Base-by-base conservation (phyloP, 495 filamentous ascomycete species). In the Penicillium steckii region DNA sequence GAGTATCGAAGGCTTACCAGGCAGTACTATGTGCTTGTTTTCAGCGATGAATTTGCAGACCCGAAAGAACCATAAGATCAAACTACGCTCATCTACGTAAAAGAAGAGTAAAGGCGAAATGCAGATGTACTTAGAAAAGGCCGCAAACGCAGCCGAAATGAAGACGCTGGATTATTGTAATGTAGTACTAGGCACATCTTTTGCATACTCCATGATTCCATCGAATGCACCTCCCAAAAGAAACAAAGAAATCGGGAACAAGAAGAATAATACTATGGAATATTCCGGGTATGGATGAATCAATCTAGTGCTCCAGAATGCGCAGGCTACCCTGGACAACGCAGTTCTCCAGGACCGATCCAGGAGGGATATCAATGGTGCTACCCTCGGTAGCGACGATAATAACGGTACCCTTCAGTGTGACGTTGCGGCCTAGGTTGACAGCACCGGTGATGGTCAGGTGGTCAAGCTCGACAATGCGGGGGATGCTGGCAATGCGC, bases 351-450 rank as follows among this genome's bases (percentile, higher is more conserved):
- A 99, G 79, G 58, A 97, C 87, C 15, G 90, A 96, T 66, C 94
- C 94, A 5, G 93, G 91, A 32, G 94, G 94, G 64, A 99, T 86
- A 72, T 99, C 94, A 61, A 99, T 99, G 53, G 95, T 97, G 79
- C 87, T 90, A 52, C 91, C 91, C 77, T 99, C 94, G 35, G 92
- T 96, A 10, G 94, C 94, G 30, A 99, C 94, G 64, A 99, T 99
- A 66, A 99, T 99, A 65, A 99, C 94, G n/a, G 95, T 98, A 26
- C 94, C 94, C 84, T 97, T 99, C 50, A 97, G 77, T 29, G 88
- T 91, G 38, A 99, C 94, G 44, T 91, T 91, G 44, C 95, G 86
- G 55, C 94, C 94, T 33, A 99, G 80, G 78, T 96, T 97, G 60
- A 99, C 95, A 29, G 89, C 88, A 64, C 94, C 94, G 19, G 94